phyloP scores from a whole-genome alignment of 805 yeast species.

The Kuraishia cidri region DNA sequence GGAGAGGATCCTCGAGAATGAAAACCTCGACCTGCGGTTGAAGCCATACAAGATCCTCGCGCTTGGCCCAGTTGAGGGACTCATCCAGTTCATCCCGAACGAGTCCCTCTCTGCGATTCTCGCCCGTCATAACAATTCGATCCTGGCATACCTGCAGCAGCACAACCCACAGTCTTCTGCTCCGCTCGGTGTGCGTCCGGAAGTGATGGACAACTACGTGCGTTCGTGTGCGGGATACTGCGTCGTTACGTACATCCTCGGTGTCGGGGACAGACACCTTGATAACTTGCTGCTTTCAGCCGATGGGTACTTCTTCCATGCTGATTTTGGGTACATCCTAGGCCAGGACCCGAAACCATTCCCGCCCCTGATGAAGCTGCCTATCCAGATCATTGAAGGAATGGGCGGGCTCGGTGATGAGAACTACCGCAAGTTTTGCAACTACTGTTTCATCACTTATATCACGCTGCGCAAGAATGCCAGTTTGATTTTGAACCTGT shows the following conservation, averaged over 20 bases:
- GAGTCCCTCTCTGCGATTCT: conserved; percentile 79
- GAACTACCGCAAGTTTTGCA: conserved; percentile 79
- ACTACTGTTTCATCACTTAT: conserved; percentile 91
- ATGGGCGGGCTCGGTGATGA: conserved; percentile 91
- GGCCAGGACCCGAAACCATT: conserved; percentile 98
- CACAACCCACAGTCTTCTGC: conserved; percentile 49
- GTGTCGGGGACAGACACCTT: conserved; percentile 96
- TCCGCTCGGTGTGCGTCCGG: conserved; percentile 41
- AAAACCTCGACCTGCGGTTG: conserved; percentile 78
- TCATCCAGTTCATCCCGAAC: conserved; percentile 91
- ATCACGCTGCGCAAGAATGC: conserved; percentile 86
- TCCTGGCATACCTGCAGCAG: conserved; percentile 57
- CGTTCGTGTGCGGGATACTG: conserved; percentile 97
- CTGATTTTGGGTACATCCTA: conserved; percentile 92
- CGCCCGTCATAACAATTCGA: conserved; percentile 60
- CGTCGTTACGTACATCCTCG: conserved; percentile 87
- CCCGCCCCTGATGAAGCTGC: conserved; percentile 96
- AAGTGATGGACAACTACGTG: conserved; percentile 88
- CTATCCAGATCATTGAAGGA: conserved; percentile 94
- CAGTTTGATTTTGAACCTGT: conserved; percentile 79
- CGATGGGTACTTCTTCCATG: conserved; percentile 91
- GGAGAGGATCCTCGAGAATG: conserved; percentile 83
- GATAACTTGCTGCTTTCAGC: conserved; percentile 75
- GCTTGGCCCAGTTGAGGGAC: conserved; percentile 85
- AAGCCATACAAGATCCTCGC: conserved; percentile 90